Percentiles rank a stretch among this genome's conserved stretches.
phyloP scores from a whole-genome alignment of 352 stramenopile species.

The Phytophthora macrochlamydospora region DNA sequence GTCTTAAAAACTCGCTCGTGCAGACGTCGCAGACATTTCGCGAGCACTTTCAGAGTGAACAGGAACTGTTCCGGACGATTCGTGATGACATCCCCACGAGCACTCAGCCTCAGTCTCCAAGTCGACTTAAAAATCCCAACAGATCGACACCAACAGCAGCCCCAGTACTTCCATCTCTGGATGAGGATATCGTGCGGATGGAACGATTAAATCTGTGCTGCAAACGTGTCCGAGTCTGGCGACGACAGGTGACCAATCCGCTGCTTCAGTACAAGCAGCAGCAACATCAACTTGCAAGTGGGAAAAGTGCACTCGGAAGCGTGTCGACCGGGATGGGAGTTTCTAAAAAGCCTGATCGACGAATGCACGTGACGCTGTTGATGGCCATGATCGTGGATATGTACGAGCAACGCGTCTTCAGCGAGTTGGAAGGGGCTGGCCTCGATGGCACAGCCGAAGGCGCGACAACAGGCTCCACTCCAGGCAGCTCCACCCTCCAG shows the following conservation, averaged over 20 bases:
- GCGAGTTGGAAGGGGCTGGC: conserved; percentile 41
- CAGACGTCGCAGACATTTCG: conserved; percentile 51
- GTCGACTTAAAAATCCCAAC: conserved; percentile 11
- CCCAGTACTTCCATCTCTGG: conserved; percentile 10
- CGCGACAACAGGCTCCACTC: conserved; percentile 8
- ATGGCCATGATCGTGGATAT: conserved; percentile 78
- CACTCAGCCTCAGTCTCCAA: background rate
- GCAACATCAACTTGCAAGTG: conserved; percentile 38
- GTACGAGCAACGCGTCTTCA: conserved; percentile 64
- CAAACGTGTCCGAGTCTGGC: conserved; percentile 78
- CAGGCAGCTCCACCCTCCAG: conserved; percentile 27
- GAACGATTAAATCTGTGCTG: conserved; percentile 73
- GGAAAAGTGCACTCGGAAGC: conserved; percentile 13
- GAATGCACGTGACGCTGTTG: conserved; percentile 73
- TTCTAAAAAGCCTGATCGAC: conserved; percentile 65
- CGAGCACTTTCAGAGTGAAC: conserved; percentile 47
- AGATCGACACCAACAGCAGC: conserved; percentile 3
- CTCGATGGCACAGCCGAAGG: conserved; percentile 17
- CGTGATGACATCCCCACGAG: background rate
- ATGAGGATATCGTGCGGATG: conserved; percentile 56
- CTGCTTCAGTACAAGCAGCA: conserved; percentile 61
- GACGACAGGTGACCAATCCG: conserved; percentile 63
- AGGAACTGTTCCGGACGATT: conserved; percentile 56
- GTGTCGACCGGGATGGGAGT: conserved; percentile 10
- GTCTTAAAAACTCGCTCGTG: conserved; percentile 64